Conservation (phyloP, 2,329 filamentous ascomycete species). For the Cordyceps cicadae region DNA sequence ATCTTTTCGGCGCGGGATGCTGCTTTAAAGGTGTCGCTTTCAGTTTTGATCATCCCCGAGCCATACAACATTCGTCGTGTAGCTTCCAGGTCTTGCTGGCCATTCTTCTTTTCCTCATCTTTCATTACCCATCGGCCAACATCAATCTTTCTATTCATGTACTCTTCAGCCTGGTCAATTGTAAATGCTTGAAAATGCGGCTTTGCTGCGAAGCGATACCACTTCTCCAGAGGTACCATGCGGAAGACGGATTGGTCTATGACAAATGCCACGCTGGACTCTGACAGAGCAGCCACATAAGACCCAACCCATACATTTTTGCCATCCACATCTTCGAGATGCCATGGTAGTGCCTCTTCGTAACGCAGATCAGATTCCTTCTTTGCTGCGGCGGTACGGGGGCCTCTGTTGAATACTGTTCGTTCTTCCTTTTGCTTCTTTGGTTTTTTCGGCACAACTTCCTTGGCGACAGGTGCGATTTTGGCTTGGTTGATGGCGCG, state of each 20-base stretch:
- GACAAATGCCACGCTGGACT: conserved; percentile 72
- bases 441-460: conserved; percentile 38
- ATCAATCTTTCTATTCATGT: conserved; percentile 70
- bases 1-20: conserved; percentile 55
- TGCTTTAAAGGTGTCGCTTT: conserved; percentile 55
- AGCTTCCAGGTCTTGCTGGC: conserved; percentile 52
- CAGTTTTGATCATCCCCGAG: conserved; percentile 54
- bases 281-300: conserved; percentile 82
- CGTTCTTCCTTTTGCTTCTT: conserved; percentile 74
- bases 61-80: conserved; percentile 44
- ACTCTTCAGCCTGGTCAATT: conserved; percentile 76
- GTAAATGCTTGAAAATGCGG: conserved; percentile 70
- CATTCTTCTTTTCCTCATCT: conserved; percentile 51
- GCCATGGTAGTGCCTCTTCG: conserved; percentile 93
- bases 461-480: conserved; percentile 75
- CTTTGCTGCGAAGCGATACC: conserved; percentile 81
- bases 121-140: conserved; percentile 75
- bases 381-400: conserved; percentile 70
- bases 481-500: conserved; percentile 82
- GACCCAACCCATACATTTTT: conserved; percentile 91
- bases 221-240: conserved; percentile 90
- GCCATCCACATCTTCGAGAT: conserved; percentile 90
- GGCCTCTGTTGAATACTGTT: conserved; percentile 76
- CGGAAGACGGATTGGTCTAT: conserved; percentile 64
- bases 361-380: conserved; percentile 69